Evolutionary conservation across 2,329 filamentous ascomycete genomes (phyloP).

Genomic region (Aspergillus candidus): DNA sequence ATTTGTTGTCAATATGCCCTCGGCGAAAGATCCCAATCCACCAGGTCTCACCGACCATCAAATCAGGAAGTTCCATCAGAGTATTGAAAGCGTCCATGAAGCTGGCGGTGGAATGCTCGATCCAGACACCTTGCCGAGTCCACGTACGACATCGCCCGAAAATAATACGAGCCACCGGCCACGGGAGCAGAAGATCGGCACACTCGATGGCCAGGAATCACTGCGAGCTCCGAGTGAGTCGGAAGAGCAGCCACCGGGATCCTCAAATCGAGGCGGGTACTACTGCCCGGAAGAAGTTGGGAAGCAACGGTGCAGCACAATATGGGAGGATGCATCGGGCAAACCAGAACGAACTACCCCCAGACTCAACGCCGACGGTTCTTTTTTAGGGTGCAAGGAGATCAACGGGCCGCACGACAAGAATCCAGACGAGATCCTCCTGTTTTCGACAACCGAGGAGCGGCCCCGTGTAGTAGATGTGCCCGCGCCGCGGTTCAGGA

Average conservation of each 20-base stretch:
- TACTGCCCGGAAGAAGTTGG: constrained; percentile 38
- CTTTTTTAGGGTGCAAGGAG: constrained; percentile 39
- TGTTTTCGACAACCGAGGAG: constrained; percentile 26
- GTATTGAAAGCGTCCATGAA: constrained; percentile 28
- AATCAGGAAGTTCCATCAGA: constrained; percentile 35
- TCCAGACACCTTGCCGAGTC: constrained; percentile 28
- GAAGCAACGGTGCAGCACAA: constrained; percentile 31
- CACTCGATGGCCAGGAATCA: constrained; percentile 17
- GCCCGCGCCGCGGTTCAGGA: constrained; percentile 18
- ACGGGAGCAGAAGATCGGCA: constrained; percentile 11
- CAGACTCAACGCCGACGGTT: constrained; percentile 24
- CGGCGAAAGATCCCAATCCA: constrained; percentile 38
- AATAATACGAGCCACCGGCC: constrained; percentile 23
- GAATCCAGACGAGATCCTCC: constrained; percentile 34
- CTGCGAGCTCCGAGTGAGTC: constrained; percentile 3
- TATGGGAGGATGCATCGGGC: constrained; percentile 27
- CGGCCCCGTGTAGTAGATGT: constrained; percentile 19
- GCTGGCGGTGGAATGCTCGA: constrained; percentile 26
- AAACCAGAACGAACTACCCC: constrained; percentile 18
- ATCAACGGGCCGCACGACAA: constrained; percentile 29
- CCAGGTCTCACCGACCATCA: constrained; percentile 35
- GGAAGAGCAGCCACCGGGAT: constrained; percentile 6
- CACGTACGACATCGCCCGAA: constrained; percentile 25
- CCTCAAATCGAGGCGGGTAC: constrained; percentile 18
- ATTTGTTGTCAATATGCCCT: constrained; percentile 41